Evolutionary conservation across 225 moss, liverwort and hornwort genomes (phyloP), one percentile per base, ranked within the genome.

Genomic region (Rhytidiadelphus loreus): DNA sequence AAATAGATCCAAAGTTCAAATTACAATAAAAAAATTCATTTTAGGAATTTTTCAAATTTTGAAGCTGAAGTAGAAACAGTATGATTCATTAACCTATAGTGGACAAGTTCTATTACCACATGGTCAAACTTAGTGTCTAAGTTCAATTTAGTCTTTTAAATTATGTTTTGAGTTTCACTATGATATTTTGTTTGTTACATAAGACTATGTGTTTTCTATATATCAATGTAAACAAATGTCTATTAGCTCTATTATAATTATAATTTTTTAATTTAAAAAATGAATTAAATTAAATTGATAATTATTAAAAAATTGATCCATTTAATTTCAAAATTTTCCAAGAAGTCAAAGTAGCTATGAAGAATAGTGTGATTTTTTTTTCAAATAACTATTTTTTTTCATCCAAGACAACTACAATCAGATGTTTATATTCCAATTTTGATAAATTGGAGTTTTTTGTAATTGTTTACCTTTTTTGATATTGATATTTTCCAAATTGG

Each of bases 61-160:
- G 12, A 66, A n/a, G n/a, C 22, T 66, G 12, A 11, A 22, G 2
- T 12, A 22, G 7, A 66, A 66, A 29, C 11, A 7, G 8, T n/a
- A n/a, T 0, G 0, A 4, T 66, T 66, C 12, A 12, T n/a, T 22
- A 22, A 11, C 6, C 2, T 3, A 4, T 19, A n/a, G 12, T 66
- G 4, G 48, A 10, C 48, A 48, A 48, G 48, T 48, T 48, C 48
- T 48, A 48, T 48, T 48, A 48, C 22, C 22, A 37, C 37, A 37
- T 35, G 17, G 6, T 11, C 21, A 66, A 21, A 21, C 3, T 66
- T 6, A 66, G 6, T 66, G 9, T 37, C 11, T 66, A 18, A 66
- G 2, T 20, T 66, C 12, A 66, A n/a, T n/a, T 12, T 22, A 11
- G 6, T 11, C 9, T 35, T 26, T 65, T 37, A 20, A 65, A 65